Base-by-base conservation (phyloP, 805 yeast genomes). In the Metschnikowia cubensis region DNA sequence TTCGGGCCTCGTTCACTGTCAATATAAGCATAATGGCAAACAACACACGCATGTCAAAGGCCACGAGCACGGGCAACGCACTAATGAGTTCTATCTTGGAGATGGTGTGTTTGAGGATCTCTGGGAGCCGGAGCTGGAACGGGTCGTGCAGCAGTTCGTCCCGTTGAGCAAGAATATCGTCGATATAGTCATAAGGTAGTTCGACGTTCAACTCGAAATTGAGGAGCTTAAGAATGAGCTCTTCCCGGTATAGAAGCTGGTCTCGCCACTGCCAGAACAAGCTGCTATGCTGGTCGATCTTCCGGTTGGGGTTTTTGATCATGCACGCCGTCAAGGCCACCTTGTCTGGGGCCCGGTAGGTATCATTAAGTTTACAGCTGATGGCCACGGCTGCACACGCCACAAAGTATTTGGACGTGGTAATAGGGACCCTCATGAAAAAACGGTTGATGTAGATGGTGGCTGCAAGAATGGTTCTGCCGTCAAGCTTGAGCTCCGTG, bases 191-290 rank as follows among this genome's bases (percentile, higher is more conserved):
- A 54, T 73, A 73, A 3, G 78, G 78, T 38, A 71, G 65, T n/a
- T 65, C 68, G 6, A 71, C 51, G 48, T 65, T 65, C 40, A 73
- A 57, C 51, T 73, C 78, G 41, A 73, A 73, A 49, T 73, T 71
- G 34, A 73, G 61, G 34, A 65, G 58, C 53, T 67, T 66, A 20
- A 73, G 57, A 11, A 73, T 66, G 37, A 73, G 59, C 58, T 73
- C 78, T 55, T 73, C 78, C 35, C 78, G 56, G 52, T 66, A 73
- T 39, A 73, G 56, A 8, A 73, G 59, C 57, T 73, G 77, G 58
- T 73, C 78, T 32, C 76, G 49, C 77, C 77, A 73, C 39, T 64
- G 64, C 78, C 78, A 73, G 56, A 71, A 73, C 45, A 65, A 50
- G 18, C 67, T 68, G 50, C 69, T 67, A 34, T 71, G 75, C 53